Evolutionary conservation across 345 rosid species (phyloP), one percentile per base, ranked within the genome.

Genomic region (Ceriops zippeliana): DNA sequence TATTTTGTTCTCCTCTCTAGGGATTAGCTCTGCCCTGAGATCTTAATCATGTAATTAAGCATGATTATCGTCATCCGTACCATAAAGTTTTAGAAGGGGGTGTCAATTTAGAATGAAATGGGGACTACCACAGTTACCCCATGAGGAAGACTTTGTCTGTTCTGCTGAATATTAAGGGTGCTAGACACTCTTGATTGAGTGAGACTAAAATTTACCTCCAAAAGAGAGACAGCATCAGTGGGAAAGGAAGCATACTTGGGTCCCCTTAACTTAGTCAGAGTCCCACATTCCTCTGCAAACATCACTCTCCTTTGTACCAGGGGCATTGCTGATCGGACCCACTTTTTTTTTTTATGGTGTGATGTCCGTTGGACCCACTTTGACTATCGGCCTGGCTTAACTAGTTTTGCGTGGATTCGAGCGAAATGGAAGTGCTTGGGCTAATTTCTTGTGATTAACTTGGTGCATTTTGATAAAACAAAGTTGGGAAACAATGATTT

Each of bases 231-330:
- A 56, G 28, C 30, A 56, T 56, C 59, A 24, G 30, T 56, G 59
- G 59, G 6, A 56, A 22, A 22, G 59, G 49, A 42, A 42, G 49
- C 49, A 42, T 42, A 42, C 0, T 13, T 13, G 49, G 59, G 59
- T 21, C 59, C 59, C 59, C 24, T 2, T 24, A 4, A 56, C 59
- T 56, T 56, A 56, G 59, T 56, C 59, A 56, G 59, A 56, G 59
- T 56, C 59, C 59, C 59, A 56, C 59, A 56, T 56, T 56, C 59
- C 28, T 3, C 26, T 56, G 30, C 59, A 24, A 24, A 56, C 59
- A 56, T 56, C 59, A 56, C 28, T 26, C 16, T 56, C 30, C 16
- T 56, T 56, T 56, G 24, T 10, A 27, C 5, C 4, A 27, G 30
- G 30, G 59, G 11, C 10, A 24, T 56, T 9, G 28, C 59, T 3